Evolutionary conservation across 345 rosid species (phyloP).

Genomic region (Salix dunnii): DNA sequence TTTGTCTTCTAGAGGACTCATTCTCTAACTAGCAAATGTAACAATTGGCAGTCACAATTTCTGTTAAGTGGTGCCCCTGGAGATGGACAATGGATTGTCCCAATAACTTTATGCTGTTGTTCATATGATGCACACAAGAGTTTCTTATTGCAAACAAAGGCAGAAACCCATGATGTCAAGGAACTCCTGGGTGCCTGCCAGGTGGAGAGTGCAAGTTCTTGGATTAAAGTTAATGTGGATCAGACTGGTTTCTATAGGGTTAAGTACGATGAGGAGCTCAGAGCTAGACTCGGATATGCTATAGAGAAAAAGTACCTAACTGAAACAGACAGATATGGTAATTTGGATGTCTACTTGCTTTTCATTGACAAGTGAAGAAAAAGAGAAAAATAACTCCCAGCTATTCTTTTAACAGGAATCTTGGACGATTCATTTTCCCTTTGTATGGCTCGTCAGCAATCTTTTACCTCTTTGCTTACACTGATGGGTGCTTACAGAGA

Average conservation of each 20-base stretch:
- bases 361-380: conserved; percentile 9
- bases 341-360: conserved; percentile 3
- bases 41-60: conserved; percentile 70
- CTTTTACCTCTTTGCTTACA: conserved; percentile 75
- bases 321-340: conserved; percentile 85
- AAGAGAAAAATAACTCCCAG: conserved; percentile 10
- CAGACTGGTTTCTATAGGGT: conserved; percentile 94
- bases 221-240: conserved; percentile 80
- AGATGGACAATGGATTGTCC: conserved; percentile 97
- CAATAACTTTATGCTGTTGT: conserved; percentile 72
- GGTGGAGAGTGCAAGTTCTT: conserved; percentile 24
- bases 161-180: conserved; percentile 44
- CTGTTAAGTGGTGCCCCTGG: conserved; percentile 74
- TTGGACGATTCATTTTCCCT: conserved; percentile 93
- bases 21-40: conserved; percentile 16
- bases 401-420: conserved; percentile 49
- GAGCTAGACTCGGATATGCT: conserved; percentile 65
- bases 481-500: conserved; percentile 71
- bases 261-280: conserved; percentile 79
- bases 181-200: conserved; percentile 34
- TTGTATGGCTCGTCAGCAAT: conserved; percentile 82
- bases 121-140: conserved; percentile 65
- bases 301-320: conserved; percentile 61
- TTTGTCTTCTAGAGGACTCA: too few relatives aligned
- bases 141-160: conserved; percentile 66